These are phyloP conservation scores for Melampsora medusae DNA, from an alignment of 1,284 basidiomycete species.

Conservation along the genomic window DNA sequence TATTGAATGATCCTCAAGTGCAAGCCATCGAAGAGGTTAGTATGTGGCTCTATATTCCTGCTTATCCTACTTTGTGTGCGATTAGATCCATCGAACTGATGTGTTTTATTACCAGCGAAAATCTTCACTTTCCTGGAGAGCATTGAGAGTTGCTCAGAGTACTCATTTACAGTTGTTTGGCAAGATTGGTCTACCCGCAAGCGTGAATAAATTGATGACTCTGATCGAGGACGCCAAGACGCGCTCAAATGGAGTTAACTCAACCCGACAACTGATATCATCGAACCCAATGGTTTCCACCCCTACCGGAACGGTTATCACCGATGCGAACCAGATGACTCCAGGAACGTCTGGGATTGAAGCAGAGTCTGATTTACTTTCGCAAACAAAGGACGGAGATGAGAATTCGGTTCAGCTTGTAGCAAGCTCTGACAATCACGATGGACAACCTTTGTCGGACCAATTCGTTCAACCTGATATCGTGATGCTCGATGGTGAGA, in stretches of 20 bases:
- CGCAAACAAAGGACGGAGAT: neutral
- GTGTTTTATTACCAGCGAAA: conserved; percentile 13
- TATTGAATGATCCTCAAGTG: conserved; percentile 14
- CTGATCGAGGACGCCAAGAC: conserved; percentile 35
- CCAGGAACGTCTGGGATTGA: neutral
- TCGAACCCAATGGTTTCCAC: neutral
- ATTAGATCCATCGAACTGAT: neutral
- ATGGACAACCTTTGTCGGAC: neutral
- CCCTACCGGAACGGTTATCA: neutral
- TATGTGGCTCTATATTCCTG: neutral
- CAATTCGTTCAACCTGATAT: conserved; percentile 24
- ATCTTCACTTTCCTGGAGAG: conserved; percentile 34
- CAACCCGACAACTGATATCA: conserved; percentile 4
- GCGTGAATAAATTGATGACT: conserved; percentile 31
- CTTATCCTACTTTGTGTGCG: neutral
- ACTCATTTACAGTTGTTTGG: conserved; percentile 37
- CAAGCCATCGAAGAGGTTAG: conserved; percentile 25
- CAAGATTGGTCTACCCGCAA: conserved; percentile 34
- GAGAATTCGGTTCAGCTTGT: conserved; percentile 12
- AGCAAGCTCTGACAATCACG: neutral
- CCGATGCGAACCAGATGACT: neutral
- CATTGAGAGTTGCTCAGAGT: conserved; percentile 37
- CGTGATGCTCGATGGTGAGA: conserved; percentile 43
- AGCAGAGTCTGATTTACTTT: neutral
- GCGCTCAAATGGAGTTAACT: conserved; percentile 2